Conservation (phyloP, 495 filamentous ascomycete species). For the Neurospora intermedia region DNA sequence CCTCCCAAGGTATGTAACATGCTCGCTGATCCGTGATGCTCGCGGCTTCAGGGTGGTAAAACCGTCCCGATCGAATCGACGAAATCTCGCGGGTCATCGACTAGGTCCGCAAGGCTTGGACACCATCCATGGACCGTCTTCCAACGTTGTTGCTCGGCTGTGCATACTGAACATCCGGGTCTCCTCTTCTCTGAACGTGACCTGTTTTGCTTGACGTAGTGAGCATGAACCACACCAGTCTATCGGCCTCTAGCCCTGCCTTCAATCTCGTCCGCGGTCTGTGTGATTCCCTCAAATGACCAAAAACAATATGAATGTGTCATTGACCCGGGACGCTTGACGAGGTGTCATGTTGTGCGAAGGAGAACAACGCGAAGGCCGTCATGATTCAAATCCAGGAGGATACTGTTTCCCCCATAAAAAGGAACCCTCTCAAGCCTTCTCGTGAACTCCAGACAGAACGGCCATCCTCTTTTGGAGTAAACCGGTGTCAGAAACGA, state of each 20-base stretch:
- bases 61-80: neutral
- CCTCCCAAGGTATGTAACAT: neutral
- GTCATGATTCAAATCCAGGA: neutral
- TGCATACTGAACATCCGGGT: neutral
- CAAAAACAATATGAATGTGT: neutral
- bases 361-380: neutral
- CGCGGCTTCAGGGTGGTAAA: neutral
- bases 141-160: neutral
- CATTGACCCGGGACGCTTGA: neutral
- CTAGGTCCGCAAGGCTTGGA: neutral
- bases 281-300: neutral
- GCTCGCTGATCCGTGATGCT: neutral
- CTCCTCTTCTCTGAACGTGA: neutral
- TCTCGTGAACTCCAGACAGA: neutral
- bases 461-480: neutral
- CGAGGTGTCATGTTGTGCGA: neutral
- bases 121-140: neutral
- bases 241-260: neutral
- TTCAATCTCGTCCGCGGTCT: neutral
- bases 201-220: fast-evolving
- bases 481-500: too few relatives aligned
- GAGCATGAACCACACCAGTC: neutral
- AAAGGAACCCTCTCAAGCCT: neutral
- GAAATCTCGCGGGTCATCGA: neutral
- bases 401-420: neutral